Percentiles rank a stretch among this genome's conserved stretches.
Conservation (phyloP, 176 grass and related monocot genomes). For the Triticum turgidum region DNA sequence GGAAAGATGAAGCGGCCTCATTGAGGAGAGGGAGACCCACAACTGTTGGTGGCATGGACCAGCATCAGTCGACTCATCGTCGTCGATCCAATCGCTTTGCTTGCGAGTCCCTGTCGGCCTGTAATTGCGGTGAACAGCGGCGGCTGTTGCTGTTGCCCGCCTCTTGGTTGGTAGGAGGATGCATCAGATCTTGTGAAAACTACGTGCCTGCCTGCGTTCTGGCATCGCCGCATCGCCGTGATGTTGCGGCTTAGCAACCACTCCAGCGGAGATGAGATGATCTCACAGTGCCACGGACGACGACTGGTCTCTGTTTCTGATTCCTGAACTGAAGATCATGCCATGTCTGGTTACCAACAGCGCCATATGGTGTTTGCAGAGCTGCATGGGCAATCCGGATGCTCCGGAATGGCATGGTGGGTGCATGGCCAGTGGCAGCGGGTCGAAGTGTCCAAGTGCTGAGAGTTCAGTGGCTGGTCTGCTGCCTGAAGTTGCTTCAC, state of each 20-base stretch:
- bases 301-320: background rate
- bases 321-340: background rate
- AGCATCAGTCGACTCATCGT: background rate
- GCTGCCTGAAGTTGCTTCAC: constrained; percentile 32
- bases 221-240: background rate
- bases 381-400: background rate
- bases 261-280: background rate
- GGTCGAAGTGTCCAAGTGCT: background rate
- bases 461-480: constrained; percentile 19
- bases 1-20: background rate
- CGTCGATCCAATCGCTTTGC: constrained; percentile 25
- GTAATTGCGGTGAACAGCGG: constrained; percentile 14
- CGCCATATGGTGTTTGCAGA: background rate
- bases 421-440: background rate
- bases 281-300: background rate
- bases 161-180: constrained; percentile 24
- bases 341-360: background rate
- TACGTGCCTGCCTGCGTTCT: background rate
- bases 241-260: background rate
- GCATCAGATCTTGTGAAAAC: constrained; percentile 29
- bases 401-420: background rate
- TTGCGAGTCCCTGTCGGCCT: constrained; percentile 35
- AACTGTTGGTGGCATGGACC: constrained; percentile 39
- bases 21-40: constrained; percentile 33
- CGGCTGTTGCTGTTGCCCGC: background rate